A percentile compares a stretch with the other conserved stretches of the same genome.
Evolutionary conservation across 495 filamentous ascomycete species (phyloP).

Genomic region (Annulohypoxylon stygium): DNA sequence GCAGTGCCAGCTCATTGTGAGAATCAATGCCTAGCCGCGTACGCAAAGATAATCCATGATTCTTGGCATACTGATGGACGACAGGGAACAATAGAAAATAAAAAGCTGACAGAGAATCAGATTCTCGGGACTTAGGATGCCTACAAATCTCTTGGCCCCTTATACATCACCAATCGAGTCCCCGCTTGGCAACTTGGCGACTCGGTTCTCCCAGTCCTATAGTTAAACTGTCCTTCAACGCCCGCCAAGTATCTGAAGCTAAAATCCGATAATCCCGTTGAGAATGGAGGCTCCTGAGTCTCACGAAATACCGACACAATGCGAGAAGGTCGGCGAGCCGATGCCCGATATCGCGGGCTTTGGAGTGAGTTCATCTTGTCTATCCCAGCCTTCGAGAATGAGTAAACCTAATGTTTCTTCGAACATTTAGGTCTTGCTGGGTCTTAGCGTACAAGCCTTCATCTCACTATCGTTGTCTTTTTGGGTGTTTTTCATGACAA

Average conservation of each 20-base stretch:
- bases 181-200: constrained; percentile 37
- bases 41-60: constrained; percentile 3
- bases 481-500: constrained; percentile 60
- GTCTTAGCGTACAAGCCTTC: constrained; percentile 52
- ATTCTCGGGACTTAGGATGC: constrained; percentile 22
- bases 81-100: neutral
- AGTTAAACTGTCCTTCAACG: neutral
- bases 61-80: neutral
- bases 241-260: constrained; percentile 7
- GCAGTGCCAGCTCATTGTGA: constrained; percentile 32
- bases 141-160: constrained; percentile 27
- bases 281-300: constrained; percentile 34
- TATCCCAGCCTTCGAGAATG: neutral
- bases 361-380: constrained; percentile 48
- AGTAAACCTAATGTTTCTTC: constrained; percentile 20
- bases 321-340: constrained; percentile 55
- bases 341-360: constrained; percentile 55
- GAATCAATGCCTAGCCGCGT: constrained; percentile 3
- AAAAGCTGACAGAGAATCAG: neutral
- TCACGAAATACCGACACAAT: constrained; percentile 36
- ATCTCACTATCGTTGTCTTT: constrained; percentile 52
- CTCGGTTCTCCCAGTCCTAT: constrained; percentile 28
- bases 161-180: constrained; percentile 27
- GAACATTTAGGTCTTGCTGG: constrained; percentile 48
- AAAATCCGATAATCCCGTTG: neutral